Evolutionary conservation across 2,329 filamentous ascomycete genomes (phyloP).

Genomic region (Ilyonectria destructans): DNA sequence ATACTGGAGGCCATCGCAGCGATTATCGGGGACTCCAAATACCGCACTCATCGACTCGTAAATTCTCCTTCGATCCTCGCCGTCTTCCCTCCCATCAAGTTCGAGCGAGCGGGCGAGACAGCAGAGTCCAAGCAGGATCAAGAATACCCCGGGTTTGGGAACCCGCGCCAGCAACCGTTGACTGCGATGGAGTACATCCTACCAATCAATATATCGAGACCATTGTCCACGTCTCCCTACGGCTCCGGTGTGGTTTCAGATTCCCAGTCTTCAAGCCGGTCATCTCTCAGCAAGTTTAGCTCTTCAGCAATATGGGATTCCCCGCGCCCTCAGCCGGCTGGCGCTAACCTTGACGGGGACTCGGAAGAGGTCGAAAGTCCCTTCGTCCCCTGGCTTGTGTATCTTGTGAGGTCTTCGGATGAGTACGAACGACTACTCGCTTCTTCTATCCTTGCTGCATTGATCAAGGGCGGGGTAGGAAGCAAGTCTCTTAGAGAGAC

Average conservation of each 20-base stretch:
- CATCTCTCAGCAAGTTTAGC: conserved; percentile 50
- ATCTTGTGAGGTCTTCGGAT: conserved; percentile 71
- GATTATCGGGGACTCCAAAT: conserved; percentile 85
- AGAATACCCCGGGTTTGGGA: conserved; percentile 67
- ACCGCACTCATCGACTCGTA: conserved; percentile 80
- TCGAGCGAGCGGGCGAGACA: conserved; percentile 64
- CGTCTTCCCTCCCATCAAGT: conserved; percentile 76
- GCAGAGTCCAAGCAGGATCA: conserved; percentile 68
- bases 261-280: conserved; percentile 50
- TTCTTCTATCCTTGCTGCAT: conserved; percentile 77
- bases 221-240: conserved; percentile 40
- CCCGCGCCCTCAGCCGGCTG: conserved; percentile 48
- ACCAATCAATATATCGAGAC: conserved; percentile 60
- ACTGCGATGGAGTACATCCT: conserved; percentile 75
- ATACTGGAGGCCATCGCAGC: conserved; percentile 84
- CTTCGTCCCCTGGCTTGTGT: conserved; percentile 82
- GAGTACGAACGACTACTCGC: conserved; percentile 78
- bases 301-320: conserved; percentile 53
- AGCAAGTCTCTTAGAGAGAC: conserved; percentile 73
- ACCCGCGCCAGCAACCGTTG: conserved; percentile 58
- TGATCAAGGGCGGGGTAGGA: conserved; percentile 79
- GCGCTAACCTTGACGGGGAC: conserved; percentile 54
- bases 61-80: conserved; percentile 79
- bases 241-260: conserved; percentile 40
- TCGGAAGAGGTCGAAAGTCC: conserved; percentile 78